A percentile compares a stretch with the other conserved stretches of the same genome.
These are phyloP conservation scores for Xylariaceae sp. DNA, from an alignment of 2,329 filamentous ascomycete genomes.

Conservation along the genomic window DNA sequence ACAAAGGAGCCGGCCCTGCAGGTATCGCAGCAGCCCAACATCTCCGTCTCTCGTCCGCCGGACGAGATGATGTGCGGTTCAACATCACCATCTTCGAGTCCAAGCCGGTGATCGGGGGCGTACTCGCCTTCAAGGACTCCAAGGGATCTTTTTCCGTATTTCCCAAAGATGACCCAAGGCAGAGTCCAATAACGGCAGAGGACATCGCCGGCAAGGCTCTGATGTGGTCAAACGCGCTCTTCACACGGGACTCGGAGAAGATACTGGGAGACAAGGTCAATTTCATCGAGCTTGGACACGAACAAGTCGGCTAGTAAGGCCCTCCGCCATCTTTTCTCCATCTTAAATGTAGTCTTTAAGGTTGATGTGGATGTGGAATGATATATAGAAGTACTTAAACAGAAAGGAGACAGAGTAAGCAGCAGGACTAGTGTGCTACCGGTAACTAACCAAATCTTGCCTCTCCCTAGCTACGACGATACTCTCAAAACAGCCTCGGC, in stretches of 20 bases:
- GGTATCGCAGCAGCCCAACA: constrained; percentile 37
- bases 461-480: constrained; percentile 15
- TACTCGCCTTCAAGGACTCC: constrained; percentile 30
- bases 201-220: constrained; percentile 35
- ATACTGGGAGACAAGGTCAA: constrained; percentile 26
- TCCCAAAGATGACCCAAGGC: constrained; percentile 31
- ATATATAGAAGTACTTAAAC: too few species aligned
- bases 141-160: constrained; percentile 27
- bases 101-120: constrained; percentile 30
- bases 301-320: constrained; percentile 37
- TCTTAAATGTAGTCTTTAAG: background rate
- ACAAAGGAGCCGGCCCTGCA: constrained; percentile 39
- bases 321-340: too few species aligned
- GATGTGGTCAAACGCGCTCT: constrained; percentile 34
- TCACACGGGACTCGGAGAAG: constrained; percentile 32
- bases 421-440: background rate
- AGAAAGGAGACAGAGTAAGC: too few species aligned
- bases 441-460: constrained; percentile 6
- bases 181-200: constrained; percentile 35
- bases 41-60: constrained; percentile 18
- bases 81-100: constrained; percentile 37
- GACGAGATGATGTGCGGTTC: constrained; percentile 18
- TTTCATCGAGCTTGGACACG: constrained; percentile 30
- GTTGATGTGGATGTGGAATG: too few species aligned
- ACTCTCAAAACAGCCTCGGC: constrained; percentile 12